A percentile compares a stretch with the other conserved stretches of the same genome.
Evolutionary conservation across 345 rosid genomes (phyloP).

Genomic region (Streptanthus diversifolius): DNA sequence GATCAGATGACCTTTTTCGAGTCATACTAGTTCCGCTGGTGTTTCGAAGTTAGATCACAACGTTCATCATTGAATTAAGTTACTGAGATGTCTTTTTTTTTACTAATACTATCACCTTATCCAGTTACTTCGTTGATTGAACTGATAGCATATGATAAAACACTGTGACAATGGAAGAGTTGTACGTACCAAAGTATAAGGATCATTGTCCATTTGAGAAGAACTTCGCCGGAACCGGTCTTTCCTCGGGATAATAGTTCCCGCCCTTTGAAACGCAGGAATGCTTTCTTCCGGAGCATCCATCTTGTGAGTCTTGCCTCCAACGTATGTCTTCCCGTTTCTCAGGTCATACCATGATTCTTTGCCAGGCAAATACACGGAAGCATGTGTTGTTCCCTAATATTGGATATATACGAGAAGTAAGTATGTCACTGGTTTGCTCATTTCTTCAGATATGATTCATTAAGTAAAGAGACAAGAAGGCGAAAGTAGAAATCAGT

Average conservation of each 20-base stretch:
- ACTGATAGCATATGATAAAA: background rate
- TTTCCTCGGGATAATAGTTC: conserved; percentile 88
- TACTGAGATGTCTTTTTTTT: background rate
- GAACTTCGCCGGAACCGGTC: conserved; percentile 92
- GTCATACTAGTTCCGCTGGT: background rate
- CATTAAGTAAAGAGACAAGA: background rate
- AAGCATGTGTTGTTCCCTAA: conserved; percentile 65
- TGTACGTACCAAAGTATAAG: conserved; percentile 79
- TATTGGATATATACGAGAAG: background rate
- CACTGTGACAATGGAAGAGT: background rate
- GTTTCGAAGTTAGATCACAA: background rate
- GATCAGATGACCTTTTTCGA: background rate
- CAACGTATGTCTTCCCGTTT: conserved; percentile 61
- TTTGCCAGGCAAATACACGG: conserved; percentile 88
- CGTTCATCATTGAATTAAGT: background rate
- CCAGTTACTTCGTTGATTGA: background rate
- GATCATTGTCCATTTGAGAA: conserved; percentile 91
- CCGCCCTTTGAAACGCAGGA: conserved; percentile 97
- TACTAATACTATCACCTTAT: background rate
- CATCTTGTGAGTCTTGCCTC: conserved; percentile 66
- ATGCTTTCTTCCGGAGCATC: conserved; percentile 76
- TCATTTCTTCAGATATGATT: background rate
- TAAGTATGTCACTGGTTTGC: background rate
- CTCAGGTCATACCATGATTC: conserved; percentile 84
- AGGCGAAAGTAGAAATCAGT: background rate